These are phyloP conservation scores for Syzygium malaccense DNA, from an alignment of 441 rosid species.

Conservation along the genomic window DNA sequence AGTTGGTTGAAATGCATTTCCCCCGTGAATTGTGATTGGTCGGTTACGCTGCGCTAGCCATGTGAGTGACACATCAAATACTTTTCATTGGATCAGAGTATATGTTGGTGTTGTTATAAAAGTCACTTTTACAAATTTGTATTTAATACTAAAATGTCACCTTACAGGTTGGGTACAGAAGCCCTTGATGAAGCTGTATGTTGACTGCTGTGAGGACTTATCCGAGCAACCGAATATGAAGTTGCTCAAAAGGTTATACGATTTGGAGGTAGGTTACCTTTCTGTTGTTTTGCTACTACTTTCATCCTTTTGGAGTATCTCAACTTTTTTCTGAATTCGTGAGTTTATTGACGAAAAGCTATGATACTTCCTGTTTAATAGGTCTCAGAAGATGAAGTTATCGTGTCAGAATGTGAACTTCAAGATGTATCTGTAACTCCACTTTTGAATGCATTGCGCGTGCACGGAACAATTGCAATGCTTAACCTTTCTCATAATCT, in stretches of 20 bases:
- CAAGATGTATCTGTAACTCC: conserved; percentile 93
- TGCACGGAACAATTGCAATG: conserved; percentile 60
- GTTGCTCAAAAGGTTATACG: conserved; percentile 73
- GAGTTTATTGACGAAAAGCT: background rate
- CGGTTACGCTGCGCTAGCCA: background rate
- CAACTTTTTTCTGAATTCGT: background rate
- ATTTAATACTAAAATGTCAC: background rate
- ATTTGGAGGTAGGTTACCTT: conserved; percentile 60
- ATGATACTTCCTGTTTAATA: conserved; percentile 13
- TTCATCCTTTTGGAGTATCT: background rate
- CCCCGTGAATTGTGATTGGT: background rate
- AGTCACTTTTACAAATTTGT: background rate
- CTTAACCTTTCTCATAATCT: conserved; percentile 90
- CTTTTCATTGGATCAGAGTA: background rate
- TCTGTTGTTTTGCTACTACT: background rate
- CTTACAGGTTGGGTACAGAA: conserved; percentile 90
- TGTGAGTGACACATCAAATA: background rate
- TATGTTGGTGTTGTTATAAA: background rate
- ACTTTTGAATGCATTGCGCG: conserved; percentile 59
- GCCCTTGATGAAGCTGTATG: conserved; percentile 77
- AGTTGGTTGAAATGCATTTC: background rate
- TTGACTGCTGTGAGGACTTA: conserved; percentile 67
- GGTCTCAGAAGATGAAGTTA: conserved; percentile 88
- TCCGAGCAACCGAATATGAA: conserved; percentile 72
- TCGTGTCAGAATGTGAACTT: conserved; percentile 74